These are phyloP conservation scores for Prunus armeniaca DNA, from an alignment of 306 rosid genomes.

Conservation along the genomic window DNA sequence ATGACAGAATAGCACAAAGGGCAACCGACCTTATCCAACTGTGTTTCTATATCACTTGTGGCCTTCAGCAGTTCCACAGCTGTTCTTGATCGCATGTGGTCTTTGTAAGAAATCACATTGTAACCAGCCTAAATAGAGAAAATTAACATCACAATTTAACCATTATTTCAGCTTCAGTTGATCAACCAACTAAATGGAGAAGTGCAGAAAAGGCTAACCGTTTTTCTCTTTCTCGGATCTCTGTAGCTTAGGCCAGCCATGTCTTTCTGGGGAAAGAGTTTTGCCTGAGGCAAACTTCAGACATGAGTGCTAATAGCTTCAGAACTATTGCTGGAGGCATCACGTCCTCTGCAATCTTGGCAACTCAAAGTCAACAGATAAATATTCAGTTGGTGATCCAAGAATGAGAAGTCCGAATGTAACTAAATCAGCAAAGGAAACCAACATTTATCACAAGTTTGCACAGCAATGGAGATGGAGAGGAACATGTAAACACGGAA, in stretches of 20 bases:
- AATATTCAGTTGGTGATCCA: background rate
- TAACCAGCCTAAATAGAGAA: slow-evolving; percentile 45
- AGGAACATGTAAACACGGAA: too few species aligned
- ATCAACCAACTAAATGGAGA: background rate
- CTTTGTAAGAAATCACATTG: slow-evolving; percentile 64
- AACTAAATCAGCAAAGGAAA: background rate
- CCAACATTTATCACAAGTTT: background rate
- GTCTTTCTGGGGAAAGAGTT: slow-evolving; percentile 59
- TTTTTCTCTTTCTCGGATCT: slow-evolving; percentile 59
- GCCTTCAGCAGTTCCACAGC: slow-evolving; percentile 62
- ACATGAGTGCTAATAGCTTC: slow-evolving; percentile 49
- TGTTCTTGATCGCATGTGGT: slow-evolving; percentile 51
- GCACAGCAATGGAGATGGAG: background rate
- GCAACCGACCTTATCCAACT: slow-evolving; percentile 50
- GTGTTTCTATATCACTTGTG: slow-evolving; percentile 52
- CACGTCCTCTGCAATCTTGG: slow-evolving; percentile 66
- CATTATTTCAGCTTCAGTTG: background rate
- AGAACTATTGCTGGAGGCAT: slow-evolving; percentile 52
- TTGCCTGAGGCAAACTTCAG: slow-evolving; percentile 68
- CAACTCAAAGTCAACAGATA: slow-evolving; percentile 5
- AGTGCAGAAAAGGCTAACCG: slow-evolving; percentile 42
- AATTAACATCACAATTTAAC: background rate
- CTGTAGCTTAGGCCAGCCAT: slow-evolving; percentile 51
- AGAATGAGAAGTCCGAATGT: background rate
- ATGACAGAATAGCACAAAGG: background rate